Evolutionary conservation across 768 basidiomycete genomes (phyloP), one percentile per base, ranked within the genome.

Genomic region (Russula brevipes): DNA sequence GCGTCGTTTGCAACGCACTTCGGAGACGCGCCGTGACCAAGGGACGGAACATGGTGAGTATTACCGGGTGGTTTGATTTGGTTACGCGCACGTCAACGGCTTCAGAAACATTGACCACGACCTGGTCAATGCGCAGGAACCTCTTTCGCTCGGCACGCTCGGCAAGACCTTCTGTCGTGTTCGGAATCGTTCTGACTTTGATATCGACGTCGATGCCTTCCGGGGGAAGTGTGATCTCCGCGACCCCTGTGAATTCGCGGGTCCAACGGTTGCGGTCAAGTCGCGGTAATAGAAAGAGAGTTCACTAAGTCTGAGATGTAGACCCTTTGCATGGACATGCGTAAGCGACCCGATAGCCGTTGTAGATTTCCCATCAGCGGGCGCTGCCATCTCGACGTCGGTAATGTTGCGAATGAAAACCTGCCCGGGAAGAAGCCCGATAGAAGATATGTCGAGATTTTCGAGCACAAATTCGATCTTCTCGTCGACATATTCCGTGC

Each of bases 271-370:
- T 4, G 82, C 75, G 2, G 72, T 74, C 68, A 86, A 84, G 73
- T 90, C 87, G 42, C 79, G 80, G 73, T 87, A 89, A 73, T 81
- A 89, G 76, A 90, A 90, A 0, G 88, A 88, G 0, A 90, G 81
- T 38, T 89, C 83, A 62, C 78, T 74, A 50, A 89, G 79, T 9
- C 75, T 69, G 36, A 90, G 78, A 66, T 87, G 86, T 0, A 90
- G 72, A 1, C 85, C 88, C 63, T 86, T 84, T 30, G 85, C 73
- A 54, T 81, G 82, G 45, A 89, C 77, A 50, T 86, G 86, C 0
- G 86, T 89, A 61, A 87, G 78, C 0, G 85, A 79, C 49, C 87
- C 86, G 36, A 88, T 71, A 1, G 82, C 73, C 3, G 84, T 84
- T 53, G 73, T 78, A 0, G 81, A 73, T 9, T 72, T 69, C 4